Evolutionary conservation across 2,329 filamentous ascomycete species (phyloP).

Genomic region (Stemphylium lycopersici): DNA sequence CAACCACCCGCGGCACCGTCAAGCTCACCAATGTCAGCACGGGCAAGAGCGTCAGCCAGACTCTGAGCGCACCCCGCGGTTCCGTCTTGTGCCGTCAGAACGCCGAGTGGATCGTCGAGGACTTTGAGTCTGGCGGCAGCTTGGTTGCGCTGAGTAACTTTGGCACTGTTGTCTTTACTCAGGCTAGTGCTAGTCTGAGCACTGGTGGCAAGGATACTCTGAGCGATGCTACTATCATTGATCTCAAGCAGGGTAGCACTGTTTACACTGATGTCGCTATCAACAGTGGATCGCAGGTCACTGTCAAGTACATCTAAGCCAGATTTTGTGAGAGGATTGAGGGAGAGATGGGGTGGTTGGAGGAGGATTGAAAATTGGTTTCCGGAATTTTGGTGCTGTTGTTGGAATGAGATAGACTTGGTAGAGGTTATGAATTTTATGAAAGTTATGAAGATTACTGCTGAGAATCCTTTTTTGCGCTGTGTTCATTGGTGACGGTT

Average conservation of each 20-base stretch:
- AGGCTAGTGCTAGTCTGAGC: background rate
- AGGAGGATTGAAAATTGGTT: background rate
- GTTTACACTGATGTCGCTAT: constrained; percentile 6
- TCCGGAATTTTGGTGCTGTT: background rate
- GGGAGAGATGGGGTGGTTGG: background rate
- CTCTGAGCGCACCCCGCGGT: constrained; percentile 43
- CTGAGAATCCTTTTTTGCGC: too few species aligned
- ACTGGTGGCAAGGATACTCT: background rate
- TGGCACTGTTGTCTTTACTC: background rate
- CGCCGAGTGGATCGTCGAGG: constrained; percentile 62
- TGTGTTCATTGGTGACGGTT: too few species aligned
- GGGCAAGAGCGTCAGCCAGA: constrained; percentile 60
- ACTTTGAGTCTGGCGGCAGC: background rate
- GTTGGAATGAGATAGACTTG: too few species aligned
- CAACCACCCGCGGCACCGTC: constrained; percentile 54
- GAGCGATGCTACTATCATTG: background rate
- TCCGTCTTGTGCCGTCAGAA: constrained; percentile 45
- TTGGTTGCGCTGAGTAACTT: constrained; percentile 1
- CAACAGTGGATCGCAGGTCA: constrained; percentile 5
- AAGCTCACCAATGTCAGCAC: constrained; percentile 60
- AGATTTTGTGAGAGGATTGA: too few species aligned
- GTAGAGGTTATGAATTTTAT: too few species aligned
- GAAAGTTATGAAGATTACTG: too few species aligned
- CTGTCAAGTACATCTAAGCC: constrained; percentile 1
- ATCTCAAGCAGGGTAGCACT: constrained; percentile 5